phyloP scores from a whole-genome alignment of 352 stramenopile species.

The Pythium phragmitis region DNA sequence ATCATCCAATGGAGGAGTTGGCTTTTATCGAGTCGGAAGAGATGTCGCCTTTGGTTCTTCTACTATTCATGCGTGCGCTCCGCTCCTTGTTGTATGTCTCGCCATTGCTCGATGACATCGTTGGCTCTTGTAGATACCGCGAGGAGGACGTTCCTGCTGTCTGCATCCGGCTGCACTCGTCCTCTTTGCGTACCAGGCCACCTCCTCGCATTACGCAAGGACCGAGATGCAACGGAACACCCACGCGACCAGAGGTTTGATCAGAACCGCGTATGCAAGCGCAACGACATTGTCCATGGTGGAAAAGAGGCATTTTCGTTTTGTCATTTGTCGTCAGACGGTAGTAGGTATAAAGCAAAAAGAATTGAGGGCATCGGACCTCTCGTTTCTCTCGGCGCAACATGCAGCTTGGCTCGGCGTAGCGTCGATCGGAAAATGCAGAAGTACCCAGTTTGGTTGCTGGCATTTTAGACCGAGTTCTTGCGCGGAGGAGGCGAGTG shows the following conservation, averaged over 20 bases:
- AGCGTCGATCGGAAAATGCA: conserved; percentile 1
- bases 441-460: not conserved
- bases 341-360: conserved; percentile 5
- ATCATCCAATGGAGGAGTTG: conserved; percentile 28
- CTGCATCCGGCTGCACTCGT: too few species aligned
- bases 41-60: conserved; percentile 31
- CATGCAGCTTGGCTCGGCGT: not conserved
- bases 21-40: conserved; percentile 30
- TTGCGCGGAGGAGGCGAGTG: conserved; percentile 60
- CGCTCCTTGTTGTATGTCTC: not conserved
- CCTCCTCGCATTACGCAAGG: too few species aligned
- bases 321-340: conserved; percentile 12
- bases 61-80: conserved; percentile 6
- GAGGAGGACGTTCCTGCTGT: not conserved
- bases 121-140: not conserved
- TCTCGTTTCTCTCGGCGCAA: not conserved
- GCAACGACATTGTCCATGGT: not conserved
- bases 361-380: not conserved
- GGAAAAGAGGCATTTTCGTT: conserved; percentile 6
- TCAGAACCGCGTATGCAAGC: too few species aligned
- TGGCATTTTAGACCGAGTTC: conserved; percentile 61
- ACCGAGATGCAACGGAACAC: too few species aligned
- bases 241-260: too few species aligned
- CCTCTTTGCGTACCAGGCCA: not conserved
- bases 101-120: not conserved